These are phyloP conservation scores for Cucumis sativus DNA, from an alignment of 306 rosid genomes.

Conservation along the genomic window DNA sequence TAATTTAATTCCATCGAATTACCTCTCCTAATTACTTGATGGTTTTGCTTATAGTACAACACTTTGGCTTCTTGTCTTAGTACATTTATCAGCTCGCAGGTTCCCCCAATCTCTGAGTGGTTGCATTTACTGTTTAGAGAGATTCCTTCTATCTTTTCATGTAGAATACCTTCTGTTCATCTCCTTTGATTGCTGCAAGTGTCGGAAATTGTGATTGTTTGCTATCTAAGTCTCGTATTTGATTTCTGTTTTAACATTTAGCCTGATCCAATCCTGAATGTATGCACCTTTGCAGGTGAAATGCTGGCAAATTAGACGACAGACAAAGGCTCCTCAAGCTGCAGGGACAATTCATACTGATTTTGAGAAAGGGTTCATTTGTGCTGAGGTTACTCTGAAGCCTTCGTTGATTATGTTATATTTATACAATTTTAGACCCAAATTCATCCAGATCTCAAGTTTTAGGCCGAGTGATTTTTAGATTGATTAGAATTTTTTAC, in stretches of 20 bases:
- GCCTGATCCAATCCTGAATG: background rate
- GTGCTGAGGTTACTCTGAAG: conserved; percentile 72
- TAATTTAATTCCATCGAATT: background rate
- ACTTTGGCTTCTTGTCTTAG: too few relatives aligned
- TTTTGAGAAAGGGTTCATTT: conserved; percentile 91
- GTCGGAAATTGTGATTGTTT: background rate
- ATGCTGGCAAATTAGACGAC: conserved; percentile 98
- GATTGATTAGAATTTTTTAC: background rate
- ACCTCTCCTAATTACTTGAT: too few relatives aligned
- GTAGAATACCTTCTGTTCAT: background rate
- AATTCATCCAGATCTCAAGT: background rate
- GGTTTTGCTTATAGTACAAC: too few relatives aligned
- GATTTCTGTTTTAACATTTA: background rate
- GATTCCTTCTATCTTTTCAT: background rate
- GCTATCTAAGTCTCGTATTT: background rate
- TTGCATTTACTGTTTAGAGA: background rate
- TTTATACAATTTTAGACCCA: background rate
- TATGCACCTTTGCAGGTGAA: conserved; percentile 57
- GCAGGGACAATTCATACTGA: conserved; percentile 97
- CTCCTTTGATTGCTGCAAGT: background rate
- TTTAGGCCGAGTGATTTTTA: background rate
- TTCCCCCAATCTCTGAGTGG: background rate
- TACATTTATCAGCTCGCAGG: background rate
- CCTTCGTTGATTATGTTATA: conserved; percentile 1
- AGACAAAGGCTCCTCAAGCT: conserved; percentile 95